phyloP scores from a whole-genome alignment of 1,284 basidiomycete species.

The Neonothopanus nambi region DNA sequence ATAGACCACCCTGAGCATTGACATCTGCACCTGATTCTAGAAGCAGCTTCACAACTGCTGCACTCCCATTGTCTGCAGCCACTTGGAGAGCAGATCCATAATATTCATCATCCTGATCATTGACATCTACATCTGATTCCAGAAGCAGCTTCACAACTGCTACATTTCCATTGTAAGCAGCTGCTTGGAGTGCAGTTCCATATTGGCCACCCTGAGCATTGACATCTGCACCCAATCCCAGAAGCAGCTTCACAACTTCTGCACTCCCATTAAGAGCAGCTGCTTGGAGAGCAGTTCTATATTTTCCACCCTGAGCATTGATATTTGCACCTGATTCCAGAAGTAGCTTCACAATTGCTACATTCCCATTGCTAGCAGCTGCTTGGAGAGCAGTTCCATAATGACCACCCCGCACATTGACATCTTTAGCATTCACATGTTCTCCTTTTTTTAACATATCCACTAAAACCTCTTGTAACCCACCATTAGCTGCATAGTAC shows the following conservation, averaged over 20 bases:
- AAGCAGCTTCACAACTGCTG: too few species aligned
- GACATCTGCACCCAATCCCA: background rate
- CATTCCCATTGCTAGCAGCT: background rate
- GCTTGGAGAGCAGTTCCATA: too few species aligned
- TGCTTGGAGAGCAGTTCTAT: background rate
- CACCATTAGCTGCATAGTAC: background rate
- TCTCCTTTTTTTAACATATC: background rate
- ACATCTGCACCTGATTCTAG: background rate
- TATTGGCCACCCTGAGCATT: background rate
- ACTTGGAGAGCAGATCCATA: background rate
- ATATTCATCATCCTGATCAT: too few species aligned
- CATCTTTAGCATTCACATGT: background rate
- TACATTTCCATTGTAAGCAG: background rate
- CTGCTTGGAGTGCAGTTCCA: background rate
- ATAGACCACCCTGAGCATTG: background rate
- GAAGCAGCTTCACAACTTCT: background rate
- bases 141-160: background rate
- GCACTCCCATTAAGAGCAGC: background rate
- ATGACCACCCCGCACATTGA: background rate
- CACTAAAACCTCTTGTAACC: background rate
- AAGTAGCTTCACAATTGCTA: background rate
- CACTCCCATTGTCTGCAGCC: background rate
- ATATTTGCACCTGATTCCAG: background rate
- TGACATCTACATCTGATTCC: too few species aligned
- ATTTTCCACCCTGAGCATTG: background rate